Conservation (phyloP, 345 rosid species). For the Camelina laxa region DNA sequence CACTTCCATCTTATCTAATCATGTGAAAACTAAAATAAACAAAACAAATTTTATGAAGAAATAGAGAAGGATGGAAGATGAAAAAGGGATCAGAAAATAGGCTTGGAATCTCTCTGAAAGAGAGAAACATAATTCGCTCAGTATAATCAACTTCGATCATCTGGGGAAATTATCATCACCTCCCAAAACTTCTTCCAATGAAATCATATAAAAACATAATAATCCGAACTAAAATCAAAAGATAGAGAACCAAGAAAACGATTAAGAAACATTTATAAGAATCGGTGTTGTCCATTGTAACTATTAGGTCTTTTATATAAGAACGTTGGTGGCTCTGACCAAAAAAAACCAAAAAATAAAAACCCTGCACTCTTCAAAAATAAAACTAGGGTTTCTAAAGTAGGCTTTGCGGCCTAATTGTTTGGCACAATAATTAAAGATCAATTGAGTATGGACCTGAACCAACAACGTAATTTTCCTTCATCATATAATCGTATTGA, state of each 20-base stretch:
- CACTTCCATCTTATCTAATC: conserved; percentile 33
- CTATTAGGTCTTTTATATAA: background rate
- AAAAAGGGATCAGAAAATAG: conserved; percentile 20
- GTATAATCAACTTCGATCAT: conserved; percentile 30
- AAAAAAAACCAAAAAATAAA: too few species aligned
- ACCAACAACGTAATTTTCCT: background rate
- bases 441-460: background rate
- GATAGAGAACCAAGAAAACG: background rate
- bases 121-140: conserved; percentile 20
- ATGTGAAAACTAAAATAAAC: too few species aligned
- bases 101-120: conserved; percentile 31
- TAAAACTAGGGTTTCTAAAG: background rate
- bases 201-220: background rate
- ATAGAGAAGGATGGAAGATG: too few species aligned
- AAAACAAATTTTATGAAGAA: too few species aligned
- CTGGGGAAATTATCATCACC: conserved; percentile 28
- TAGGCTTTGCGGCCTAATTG: conserved; percentile 1
- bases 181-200: background rate
- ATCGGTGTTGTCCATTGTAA: background rate
- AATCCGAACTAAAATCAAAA: background rate
- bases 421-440: background rate
- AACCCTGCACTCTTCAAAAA: background rate
- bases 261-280: background rate
- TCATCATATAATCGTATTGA: too few species aligned
- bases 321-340: background rate